Conservation (phyloP, 1,284 basidiomycete species). For the Takashimella tepidaria region DNA sequence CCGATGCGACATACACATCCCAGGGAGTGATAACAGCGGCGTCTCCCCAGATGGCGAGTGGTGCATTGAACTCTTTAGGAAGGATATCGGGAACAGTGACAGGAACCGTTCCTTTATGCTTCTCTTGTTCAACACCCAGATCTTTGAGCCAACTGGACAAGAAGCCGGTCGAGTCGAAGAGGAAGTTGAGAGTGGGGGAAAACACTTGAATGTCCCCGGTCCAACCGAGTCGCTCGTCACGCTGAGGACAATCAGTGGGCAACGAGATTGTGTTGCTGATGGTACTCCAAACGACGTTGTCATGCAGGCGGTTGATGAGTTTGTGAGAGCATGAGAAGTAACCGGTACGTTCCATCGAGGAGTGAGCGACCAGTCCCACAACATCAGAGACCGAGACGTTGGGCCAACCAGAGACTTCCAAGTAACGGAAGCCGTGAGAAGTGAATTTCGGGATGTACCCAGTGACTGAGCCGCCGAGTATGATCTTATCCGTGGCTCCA, state of each 20-base stretch:
- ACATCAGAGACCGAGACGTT: conserved; percentile 9
- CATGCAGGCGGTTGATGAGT: conserved; percentile 18
- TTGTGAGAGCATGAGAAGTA: conserved; percentile 19
- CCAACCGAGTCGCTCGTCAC: conserved; percentile 26
- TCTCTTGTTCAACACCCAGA: conserved; percentile 13
- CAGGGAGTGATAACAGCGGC: conserved; percentile 18
- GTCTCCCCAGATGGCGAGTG: conserved; percentile 20
- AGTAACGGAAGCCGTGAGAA: conserved; percentile 23
- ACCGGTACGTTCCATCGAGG: conserved; percentile 16
- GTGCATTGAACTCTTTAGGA: conserved; percentile 2
- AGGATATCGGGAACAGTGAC: conserved; percentile 11
- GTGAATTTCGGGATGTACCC: conserved; percentile 19
- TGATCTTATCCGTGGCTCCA: conserved; percentile 11
- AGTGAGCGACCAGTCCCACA: conserved; percentile 13
- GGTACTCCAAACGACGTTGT: conserved; percentile 16
- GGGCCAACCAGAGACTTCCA: conserved; percentile 14
- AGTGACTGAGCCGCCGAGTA: conserved; percentile 3
- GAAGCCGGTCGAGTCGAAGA: conserved; percentile 17
- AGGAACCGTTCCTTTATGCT: conserved; percentile 12
- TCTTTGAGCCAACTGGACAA: conserved; percentile 21
- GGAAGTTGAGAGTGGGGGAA: conserved; percentile 14
- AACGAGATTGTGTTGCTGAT: conserved; percentile 19
- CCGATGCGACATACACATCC: conserved; percentile 12
- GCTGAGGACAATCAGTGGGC: conserved; percentile 25
- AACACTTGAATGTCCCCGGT: conserved; percentile 25